Evolutionary conservation across 441 rosid species (phyloP).

Genomic region (Melastoma candidum): DNA sequence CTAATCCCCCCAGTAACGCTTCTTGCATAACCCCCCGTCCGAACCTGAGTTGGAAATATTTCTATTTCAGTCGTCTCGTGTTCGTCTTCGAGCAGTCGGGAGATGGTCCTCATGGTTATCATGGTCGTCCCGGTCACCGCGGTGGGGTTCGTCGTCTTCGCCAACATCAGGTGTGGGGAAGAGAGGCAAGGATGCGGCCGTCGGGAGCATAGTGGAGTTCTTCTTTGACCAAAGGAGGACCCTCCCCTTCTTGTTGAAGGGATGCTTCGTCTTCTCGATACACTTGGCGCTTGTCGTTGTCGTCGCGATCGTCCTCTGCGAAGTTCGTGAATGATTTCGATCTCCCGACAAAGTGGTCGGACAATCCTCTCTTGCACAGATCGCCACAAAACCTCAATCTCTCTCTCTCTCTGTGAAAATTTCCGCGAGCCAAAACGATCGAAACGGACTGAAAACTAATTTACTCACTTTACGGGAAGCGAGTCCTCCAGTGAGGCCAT

Average conservation of each 20-base stretch:
- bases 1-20: too few relatives aligned
- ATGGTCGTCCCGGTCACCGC: constrained; percentile 9
- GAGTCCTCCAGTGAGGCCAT: neutral
- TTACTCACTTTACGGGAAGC: neutral
- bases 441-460: too few relatives aligned
- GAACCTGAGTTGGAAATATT: too few relatives aligned
- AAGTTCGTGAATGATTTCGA: constrained; percentile 67
- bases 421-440: too few relatives aligned
- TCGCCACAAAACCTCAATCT: neutral
- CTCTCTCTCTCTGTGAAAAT: too few relatives aligned
- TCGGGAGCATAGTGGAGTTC: constrained; percentile 30
- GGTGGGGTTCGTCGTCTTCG: neutral
- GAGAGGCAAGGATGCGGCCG: constrained; percentile 47
- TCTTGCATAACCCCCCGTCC: too few relatives aligned
- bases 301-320: constrained; percentile 22
- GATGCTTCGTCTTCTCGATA: constrained; percentile 54
- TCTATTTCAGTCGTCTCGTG: constrained; percentile 1
- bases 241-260: constrained; percentile 59
- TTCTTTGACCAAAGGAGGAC: constrained; percentile 30
- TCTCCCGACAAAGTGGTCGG: constrained; percentile 65
- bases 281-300: constrained; percentile 21
- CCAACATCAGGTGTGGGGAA: constrained; percentile 12
- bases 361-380: constrained; percentile 43
- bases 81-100: constrained; percentile 5
- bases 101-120: constrained; percentile 2